Base-by-base conservation (phyloP, 108 stramenopile species). In the Schizochytrium sp. region DNA sequence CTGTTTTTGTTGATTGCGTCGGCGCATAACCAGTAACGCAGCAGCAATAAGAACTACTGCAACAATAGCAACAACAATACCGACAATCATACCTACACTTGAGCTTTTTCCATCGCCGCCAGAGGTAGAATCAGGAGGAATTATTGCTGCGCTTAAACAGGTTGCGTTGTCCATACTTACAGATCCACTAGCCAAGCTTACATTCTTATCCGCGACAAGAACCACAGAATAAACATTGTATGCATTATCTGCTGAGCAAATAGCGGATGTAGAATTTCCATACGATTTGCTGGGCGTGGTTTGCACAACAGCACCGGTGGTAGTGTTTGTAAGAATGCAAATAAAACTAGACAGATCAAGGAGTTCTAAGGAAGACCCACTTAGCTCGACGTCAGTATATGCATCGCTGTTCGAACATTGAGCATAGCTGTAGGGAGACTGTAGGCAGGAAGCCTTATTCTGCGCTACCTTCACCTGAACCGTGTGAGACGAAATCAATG, bases 31-130 rank as follows among this genome's bases (percentile, higher is more conserved):
- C 28, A 83, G 10, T 10, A 83, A 83, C 38, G 55, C 13, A 10
- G 28, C 17, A 8, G 40, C 5, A 47, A 83, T n/a, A 56, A 83
- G 76, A 47, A 83, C 7, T 3, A 50, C 76, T 12, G 28, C 15
- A 0, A 83, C 5, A 0, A 49, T n/a, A 5, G 28, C 47, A 1
- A 83, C 13, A 8, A 83, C 76, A 7, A 83, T 50, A 1, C 76
- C 76, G 50, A 83, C 13, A 55, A 83, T 83, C 45, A 83, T 83
- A 1, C 76, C 76, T 38, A 83, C 28, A 53, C 28, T 83, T n/a
- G 45, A 46, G 2, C 47, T 42, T 5, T 55, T 28, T 7, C 17
- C 5, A 28, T 83, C 76, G 76, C 28, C 28, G 28, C 55, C 53
- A 1, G 45, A 10, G 76, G 38, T 42, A n/a, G 76, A 55, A 10